Conservation (phyloP, 2,329 filamentous ascomycete genomes). For the Claviceps digitariae region DNA sequence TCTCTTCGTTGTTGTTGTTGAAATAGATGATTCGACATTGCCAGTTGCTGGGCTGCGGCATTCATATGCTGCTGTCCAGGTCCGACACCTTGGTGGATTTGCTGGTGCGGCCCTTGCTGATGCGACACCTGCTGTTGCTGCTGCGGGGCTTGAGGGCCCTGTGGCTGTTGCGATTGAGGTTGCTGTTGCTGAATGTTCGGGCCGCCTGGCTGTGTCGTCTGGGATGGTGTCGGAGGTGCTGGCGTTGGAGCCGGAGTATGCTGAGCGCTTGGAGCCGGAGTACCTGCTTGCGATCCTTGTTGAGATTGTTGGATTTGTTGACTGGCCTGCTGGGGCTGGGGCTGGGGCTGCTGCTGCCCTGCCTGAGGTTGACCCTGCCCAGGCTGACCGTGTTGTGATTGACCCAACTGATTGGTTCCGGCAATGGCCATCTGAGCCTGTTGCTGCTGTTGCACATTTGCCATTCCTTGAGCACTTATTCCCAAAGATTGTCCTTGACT, state of each 20-base stretch:
- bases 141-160: neutral
- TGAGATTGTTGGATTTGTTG: constrained; percentile 30
- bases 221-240: constrained; percentile 16
- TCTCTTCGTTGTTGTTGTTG: constrained; percentile 38
- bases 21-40: constrained; percentile 20
- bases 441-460: constrained; percentile 21
- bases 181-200: constrained; percentile 23
- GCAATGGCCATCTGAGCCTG: constrained; percentile 8
- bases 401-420: constrained; percentile 9
- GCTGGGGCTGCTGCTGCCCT: constrained; percentile 22
- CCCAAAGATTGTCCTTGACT: constrained; percentile 29
- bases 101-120: constrained; percentile 10
- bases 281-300: constrained; percentile 7
- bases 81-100: constrained; percentile 8
- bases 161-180: constrained; percentile 11
- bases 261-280: constrained; percentile 6
- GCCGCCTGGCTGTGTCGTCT: constrained; percentile 7
- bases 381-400: constrained; percentile 10
- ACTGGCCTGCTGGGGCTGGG: constrained; percentile 29
- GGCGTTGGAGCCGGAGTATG: constrained; percentile 30
- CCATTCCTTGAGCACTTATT: constrained; percentile 34
- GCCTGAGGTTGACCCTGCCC: constrained; percentile 15
- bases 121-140: neutral
- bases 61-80: constrained; percentile 17
- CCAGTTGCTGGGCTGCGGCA: constrained; percentile 22